phyloP scores from a whole-genome alignment of 2,329 filamentous ascomycete species.

The Aspergillus proliferans region DNA sequence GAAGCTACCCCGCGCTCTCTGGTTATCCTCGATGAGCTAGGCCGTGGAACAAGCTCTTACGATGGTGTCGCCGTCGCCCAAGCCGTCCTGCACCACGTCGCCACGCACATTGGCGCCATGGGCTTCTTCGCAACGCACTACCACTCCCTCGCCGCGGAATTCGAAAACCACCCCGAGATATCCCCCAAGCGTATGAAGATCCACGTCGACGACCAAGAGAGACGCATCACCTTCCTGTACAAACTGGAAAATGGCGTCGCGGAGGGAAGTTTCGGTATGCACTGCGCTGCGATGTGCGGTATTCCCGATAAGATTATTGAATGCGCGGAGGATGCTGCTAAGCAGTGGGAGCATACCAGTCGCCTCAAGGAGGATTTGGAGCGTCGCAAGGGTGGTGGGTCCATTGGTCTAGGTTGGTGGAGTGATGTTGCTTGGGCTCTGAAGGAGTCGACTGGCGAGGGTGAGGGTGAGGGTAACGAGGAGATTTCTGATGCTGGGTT shows the following conservation, averaged over 20 bases:
- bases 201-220: slow-evolving; percentile 74
- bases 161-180: slow-evolving; percentile 83
- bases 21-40: slow-evolving; percentile 94
- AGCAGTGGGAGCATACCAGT: slow-evolving; percentile 92
- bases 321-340: slow-evolving; percentile 78
- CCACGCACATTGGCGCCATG: slow-evolving; percentile 83
- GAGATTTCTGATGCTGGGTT: slow-evolving; percentile 46
- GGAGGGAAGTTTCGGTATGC: slow-evolving; percentile 97
- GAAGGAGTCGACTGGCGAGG: slow-evolving; percentile 43
- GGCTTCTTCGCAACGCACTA: slow-evolving; percentile 99
- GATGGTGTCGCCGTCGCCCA: slow-evolving; percentile 96
- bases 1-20: slow-evolving; percentile 91
- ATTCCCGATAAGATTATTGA: slow-evolving; percentile 79
- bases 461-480: slow-evolving; percentile 13
- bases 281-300: slow-evolving; percentile 96
- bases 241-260: slow-evolving; percentile 89
- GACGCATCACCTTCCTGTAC: slow-evolving; percentile 94
- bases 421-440: slow-evolving; percentile 81
- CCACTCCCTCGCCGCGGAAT: slow-evolving; percentile 87
- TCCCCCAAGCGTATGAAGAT: slow-evolving; percentile 86
- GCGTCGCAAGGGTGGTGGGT: slow-evolving; percentile 68
- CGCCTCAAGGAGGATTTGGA: slow-evolving; percentile 83
- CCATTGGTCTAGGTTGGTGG: slow-evolving; percentile 76
- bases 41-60: slow-evolving; percentile 89
- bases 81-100: slow-evolving; percentile 92